These are phyloP conservation scores for Plasmodium vinckei DNA, from an alignment of 169 alveolate species.

Conservation along the genomic window DNA sequence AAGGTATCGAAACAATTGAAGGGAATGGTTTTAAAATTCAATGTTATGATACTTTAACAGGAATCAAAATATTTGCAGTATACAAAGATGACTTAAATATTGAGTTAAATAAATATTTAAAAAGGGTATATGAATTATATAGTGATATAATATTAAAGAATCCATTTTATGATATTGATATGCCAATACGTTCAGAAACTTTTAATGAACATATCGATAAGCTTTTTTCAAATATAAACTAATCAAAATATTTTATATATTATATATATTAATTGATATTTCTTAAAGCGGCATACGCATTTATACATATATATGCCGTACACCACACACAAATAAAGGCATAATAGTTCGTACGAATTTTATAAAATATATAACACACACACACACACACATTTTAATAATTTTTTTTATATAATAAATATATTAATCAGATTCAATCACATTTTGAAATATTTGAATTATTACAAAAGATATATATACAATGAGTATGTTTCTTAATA, in stretches of 20 bases:
- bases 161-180: constrained; percentile 94
- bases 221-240: constrained; percentile 76
- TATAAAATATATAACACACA: background rate
- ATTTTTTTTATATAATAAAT: background rate
- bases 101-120: constrained; percentile 81
- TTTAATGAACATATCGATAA: constrained; percentile 84
- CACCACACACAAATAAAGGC: background rate
- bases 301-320: background rate
- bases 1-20: constrained; percentile 92
- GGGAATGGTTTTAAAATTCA: constrained; percentile 90
- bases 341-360: background rate
- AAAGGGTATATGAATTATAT: constrained; percentile 91
- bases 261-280: background rate
- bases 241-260: background rate
- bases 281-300: background rate
- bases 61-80: constrained; percentile 73
- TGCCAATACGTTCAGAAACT: constrained; percentile 91
- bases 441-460: background rate
- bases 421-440: background rate
- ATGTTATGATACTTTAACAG: constrained; percentile 94
- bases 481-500: constrained; percentile 73
- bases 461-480: constrained; percentile 8
- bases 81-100: constrained; percentile 80
- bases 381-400: background rate
- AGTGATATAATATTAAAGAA: constrained; percentile 94